Conservation (phyloP, 148 eudicot genomes). For the Camellia sinensis region DNA sequence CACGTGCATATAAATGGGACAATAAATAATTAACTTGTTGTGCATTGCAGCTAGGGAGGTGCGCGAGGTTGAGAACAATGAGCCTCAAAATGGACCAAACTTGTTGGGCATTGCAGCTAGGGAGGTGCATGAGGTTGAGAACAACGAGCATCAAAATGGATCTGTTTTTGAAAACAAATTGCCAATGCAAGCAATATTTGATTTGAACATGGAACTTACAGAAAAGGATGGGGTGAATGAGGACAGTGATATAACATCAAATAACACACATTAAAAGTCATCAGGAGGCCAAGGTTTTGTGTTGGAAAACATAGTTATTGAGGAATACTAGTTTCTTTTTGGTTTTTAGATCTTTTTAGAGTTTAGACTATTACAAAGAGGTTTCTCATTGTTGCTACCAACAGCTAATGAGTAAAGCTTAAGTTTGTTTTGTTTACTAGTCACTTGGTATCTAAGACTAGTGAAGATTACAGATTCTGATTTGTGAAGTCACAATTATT, state of each 20-base stretch:
- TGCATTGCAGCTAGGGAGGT: not conserved
- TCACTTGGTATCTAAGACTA: too few species aligned
- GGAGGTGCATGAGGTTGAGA: not conserved
- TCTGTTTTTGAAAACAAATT: not conserved
- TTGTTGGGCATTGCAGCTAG: not conserved
- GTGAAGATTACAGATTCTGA: too few species aligned
- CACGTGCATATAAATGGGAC: too few species aligned
- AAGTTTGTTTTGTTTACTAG: too few species aligned
- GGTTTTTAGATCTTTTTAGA: too few species aligned
- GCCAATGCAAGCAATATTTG: not conserved
- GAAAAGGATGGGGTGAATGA: not conserved
- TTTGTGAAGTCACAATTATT: too few species aligned
- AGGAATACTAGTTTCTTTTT: too few species aligned
- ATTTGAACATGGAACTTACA: slow-evolving; percentile 13
- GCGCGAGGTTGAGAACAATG: not conserved
- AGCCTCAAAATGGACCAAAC: not conserved
- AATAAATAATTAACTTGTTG: too few species aligned
- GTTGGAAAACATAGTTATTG: not conserved
- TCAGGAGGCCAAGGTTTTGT: too few species aligned
- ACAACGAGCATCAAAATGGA: not conserved
- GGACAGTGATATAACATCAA: not conserved
- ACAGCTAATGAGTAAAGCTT: too few species aligned
- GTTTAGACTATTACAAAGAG: too few species aligned
- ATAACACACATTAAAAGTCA: not conserved
- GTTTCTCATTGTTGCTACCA: too few species aligned